Conservation (phyloP, 2,329 filamentous ascomycete genomes). For the Pseudogymnoascus sp. region DNA sequence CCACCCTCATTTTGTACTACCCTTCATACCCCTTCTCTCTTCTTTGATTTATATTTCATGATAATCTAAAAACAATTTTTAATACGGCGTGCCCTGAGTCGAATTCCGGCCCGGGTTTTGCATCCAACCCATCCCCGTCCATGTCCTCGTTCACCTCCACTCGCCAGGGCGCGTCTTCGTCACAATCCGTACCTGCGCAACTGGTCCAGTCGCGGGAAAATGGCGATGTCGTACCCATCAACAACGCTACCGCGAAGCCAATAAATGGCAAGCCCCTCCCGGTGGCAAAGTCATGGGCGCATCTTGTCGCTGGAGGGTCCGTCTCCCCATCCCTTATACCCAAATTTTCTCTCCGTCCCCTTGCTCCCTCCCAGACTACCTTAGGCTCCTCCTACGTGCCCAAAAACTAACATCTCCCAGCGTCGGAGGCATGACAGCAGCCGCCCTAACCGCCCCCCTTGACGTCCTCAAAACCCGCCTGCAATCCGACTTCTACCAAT, state of each 20-base stretch:
- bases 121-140: neutral
- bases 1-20: neutral
- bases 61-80: neutral
- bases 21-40: neutral
- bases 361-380: neutral
- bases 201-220: slow-evolving; percentile 53
- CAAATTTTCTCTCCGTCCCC: neutral
- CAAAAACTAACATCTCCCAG: slow-evolving; percentile 36
- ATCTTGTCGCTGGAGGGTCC: slow-evolving; percentile 86
- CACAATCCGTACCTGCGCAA: slow-evolving; percentile 15
- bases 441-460: slow-evolving; percentile 85
- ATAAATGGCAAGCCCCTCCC: slow-evolving; percentile 33
- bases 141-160: neutral
- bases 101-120: slow-evolving; percentile 1
- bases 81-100: slow-evolving; percentile 1
- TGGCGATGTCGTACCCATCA: slow-evolving; percentile 43
- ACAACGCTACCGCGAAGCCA: slow-evolving; percentile 29
- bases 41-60: slow-evolving; percentile 5
- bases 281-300: slow-evolving; percentile 76
- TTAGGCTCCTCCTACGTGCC: neutral
- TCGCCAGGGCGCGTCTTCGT: neutral
- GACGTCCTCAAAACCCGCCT: slow-evolving; percentile 90
- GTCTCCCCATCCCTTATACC: slow-evolving; percentile 24
- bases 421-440: slow-evolving; percentile 80
- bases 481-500: slow-evolving; percentile 90